Evolutionary conservation across 2,329 filamentous ascomycete species (phyloP), one percentile per base, ranked within the genome.

Genomic region (Xylariaceae sp.): DNA sequence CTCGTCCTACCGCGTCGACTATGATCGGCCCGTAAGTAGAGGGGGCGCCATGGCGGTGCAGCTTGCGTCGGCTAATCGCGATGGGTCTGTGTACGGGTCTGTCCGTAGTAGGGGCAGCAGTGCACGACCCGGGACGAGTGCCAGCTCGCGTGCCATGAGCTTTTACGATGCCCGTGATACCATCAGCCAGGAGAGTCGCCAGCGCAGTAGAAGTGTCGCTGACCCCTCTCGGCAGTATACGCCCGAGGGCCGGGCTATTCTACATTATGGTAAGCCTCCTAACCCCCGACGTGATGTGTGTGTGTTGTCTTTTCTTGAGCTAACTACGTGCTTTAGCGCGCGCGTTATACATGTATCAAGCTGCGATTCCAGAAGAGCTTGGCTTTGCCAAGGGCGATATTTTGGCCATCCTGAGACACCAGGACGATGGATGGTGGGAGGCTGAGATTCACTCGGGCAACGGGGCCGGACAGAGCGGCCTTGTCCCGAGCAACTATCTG

Each of bases 351-450:
- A 86, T 90, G 78, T 99, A 99, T 74, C 86, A 89, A 70, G 92
- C 94, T 2, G 93, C 92, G 18, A 99, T 99, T 60, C 91, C 93
- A 0, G 94, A 97, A 72, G 95, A 99, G 75, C 78, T 99, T 17
- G 88, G 89, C 11, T 99, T 99, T 74, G 81, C 82, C 51, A 99
- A 99, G 77, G 92, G 92, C 52, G 95, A 99, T 71, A 86, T 93
- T 60, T 80, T 99, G 11, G 91, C 93, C 1, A 87, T 99, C 11
- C 79, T 97, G 51, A 83, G 92, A 61, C 85, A 96, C 69, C 94
- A 99, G 75, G 94, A 99, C 72, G 94, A 99, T 71, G 94, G 94
- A 17, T 99, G 94, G 94, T 99, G 95, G 94, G 94, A 99, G 77
- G 95, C 95, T 10, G 93, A 97, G 74, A 85, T 97, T 47, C 89